These are phyloP conservation scores for Colletotrichum chlorophyti DNA, from an alignment of 2,329 filamentous ascomycete genomes.

Conservation along the genomic window DNA sequence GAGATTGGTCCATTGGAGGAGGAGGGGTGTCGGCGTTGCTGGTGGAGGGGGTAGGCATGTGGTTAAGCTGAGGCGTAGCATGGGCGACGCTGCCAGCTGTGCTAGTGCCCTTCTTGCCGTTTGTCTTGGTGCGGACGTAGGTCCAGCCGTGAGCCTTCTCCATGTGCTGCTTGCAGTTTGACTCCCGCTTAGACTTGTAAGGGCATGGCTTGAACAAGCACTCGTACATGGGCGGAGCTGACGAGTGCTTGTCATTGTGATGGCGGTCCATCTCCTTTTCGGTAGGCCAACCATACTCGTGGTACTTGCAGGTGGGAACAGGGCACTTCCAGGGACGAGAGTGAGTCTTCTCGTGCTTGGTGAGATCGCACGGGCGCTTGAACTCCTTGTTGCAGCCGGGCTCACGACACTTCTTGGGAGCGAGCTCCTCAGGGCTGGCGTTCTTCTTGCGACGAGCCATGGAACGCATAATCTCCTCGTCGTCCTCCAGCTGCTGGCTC, in stretches of 20 bases:
- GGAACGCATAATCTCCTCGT: constrained; percentile 84
- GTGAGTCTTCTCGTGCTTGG: constrained; percentile 98
- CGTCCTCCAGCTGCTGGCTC: constrained; percentile 75
- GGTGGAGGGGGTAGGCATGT: constrained; percentile 68
- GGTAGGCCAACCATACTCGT: constrained; percentile 89
- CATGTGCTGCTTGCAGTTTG: constrained; percentile 99
- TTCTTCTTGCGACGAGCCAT: constrained; percentile 98
- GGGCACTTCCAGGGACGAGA: constrained; percentile 95
- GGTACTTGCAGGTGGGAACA: constrained; percentile 84
- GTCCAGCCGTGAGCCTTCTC: constrained; percentile 92
- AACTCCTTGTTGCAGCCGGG: constrained; percentile 87
- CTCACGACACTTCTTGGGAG: constrained; percentile 79
- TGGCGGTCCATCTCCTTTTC: constrained; percentile 98
- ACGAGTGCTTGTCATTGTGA: constrained; percentile 93
- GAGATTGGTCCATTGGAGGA: constrained; percentile 47
- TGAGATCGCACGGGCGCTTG: constrained; percentile 95
- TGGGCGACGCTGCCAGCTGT: constrained; percentile 55
- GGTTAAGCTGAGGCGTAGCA: constrained; percentile 65
- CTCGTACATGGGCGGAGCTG: constrained; percentile 79
- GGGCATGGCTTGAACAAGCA: constrained; percentile 85
- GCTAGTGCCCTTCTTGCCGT: constrained; percentile 68
- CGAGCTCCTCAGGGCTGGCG: constrained; percentile 81
- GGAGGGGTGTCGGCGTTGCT: constrained; percentile 65
- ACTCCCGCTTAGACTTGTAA: constrained; percentile 94
- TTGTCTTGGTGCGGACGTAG: constrained; percentile 93